A percentile compares a stretch with the other conserved stretches of the same genome.
These are phyloP conservation scores for Candida tibetensis DNA, from an alignment of 805 yeast species.

Conservation along the genomic window DNA sequence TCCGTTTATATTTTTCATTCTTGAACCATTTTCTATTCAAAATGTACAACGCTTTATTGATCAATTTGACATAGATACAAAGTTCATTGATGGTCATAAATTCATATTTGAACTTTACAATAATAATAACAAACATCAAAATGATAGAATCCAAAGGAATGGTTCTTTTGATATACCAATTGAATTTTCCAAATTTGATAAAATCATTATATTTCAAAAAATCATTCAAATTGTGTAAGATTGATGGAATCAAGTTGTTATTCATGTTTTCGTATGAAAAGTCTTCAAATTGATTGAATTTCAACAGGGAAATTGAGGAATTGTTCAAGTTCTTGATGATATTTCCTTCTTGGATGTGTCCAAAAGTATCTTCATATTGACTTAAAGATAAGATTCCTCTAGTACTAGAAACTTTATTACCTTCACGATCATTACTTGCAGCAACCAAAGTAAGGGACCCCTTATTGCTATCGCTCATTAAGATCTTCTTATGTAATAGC, in stretches of 20 bases:
- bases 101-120: conserved; percentile 49
- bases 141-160: conserved; percentile 60
- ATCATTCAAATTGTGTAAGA: conserved; percentile 54
- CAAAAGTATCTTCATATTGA: conserved; percentile 41
- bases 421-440: conserved; percentile 18
- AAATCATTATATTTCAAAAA: conserved; percentile 53
- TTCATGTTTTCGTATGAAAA: conserved; percentile 53
- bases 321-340: conserved; percentile 37
- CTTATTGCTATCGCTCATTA: conserved; percentile 27
- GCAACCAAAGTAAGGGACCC: too few species aligned
- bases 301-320: conserved; percentile 34
- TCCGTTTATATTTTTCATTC: conserved; percentile 44
- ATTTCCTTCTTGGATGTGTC: conserved; percentile 35
- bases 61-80: conserved; percentile 36
- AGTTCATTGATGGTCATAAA: conserved; percentile 38
- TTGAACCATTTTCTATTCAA: conserved; percentile 45
- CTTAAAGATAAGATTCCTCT: conserved; percentile 22
- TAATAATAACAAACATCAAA: conserved; percentile 48
- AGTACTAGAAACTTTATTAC: conserved; percentile 9
- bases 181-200: conserved; percentile 50
- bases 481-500: conserved; percentile 42
- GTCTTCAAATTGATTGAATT: conserved; percentile 33
- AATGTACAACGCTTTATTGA: conserved; percentile 42
- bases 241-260: conserved; percentile 53
- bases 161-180: conserved; percentile 61